Evolutionary conservation across 2,329 filamentous ascomycete genomes (phyloP).

Genomic region (Zasmidium angulare): DNA sequence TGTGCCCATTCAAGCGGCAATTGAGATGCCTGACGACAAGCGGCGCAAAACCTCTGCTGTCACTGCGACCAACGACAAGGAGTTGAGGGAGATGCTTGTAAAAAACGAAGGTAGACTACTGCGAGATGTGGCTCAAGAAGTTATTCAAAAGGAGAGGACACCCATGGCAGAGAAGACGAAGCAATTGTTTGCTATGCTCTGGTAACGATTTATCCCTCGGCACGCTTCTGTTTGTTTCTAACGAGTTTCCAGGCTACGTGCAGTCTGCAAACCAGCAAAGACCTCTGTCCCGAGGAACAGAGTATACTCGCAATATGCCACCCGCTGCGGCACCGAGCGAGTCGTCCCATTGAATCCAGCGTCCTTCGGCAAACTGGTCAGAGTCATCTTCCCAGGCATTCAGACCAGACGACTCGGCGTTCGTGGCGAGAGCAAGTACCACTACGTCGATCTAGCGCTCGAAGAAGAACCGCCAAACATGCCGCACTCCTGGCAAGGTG

Average conservation of each 20-base stretch:
- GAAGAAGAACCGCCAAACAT: slow-evolving; percentile 43
- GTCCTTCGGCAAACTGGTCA: slow-evolving; percentile 94
- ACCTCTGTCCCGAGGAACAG: slow-evolving; percentile 87
- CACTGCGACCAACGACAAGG: slow-evolving; percentile 76
- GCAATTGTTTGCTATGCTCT: slow-evolving; percentile 86
- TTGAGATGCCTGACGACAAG: slow-evolving; percentile 43
- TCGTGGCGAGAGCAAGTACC: slow-evolving; percentile 96
- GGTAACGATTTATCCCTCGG: slow-evolving; percentile 56
- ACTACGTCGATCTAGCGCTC: slow-evolving; percentile 66
- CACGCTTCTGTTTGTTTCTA: slow-evolving; percentile 17
- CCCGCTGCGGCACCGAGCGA: slow-evolving; percentile 85
- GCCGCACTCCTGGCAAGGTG: slow-evolving; percentile 23
- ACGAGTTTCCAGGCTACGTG: slow-evolving; percentile 62
- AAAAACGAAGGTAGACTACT: slow-evolving; percentile 66
- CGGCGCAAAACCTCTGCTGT: slow-evolving; percentile 60
- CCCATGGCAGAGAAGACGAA: slow-evolving; percentile 80
- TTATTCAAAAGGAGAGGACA: slow-evolving; percentile 76
- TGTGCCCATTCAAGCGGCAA: slow-evolving; percentile 22
- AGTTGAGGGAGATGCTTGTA: slow-evolving; percentile 74
- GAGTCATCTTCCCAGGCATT: slow-evolving; percentile 92
- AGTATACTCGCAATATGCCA: slow-evolving; percentile 94
- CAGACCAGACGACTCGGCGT: slow-evolving; percentile 91
- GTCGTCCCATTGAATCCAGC: slow-evolving; percentile 95
- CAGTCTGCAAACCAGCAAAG: slow-evolving; percentile 70
- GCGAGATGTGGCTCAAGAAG: slow-evolving; percentile 70